Evolutionary conservation across 2,329 filamentous ascomycete species (phyloP).

Genomic region (Aspergillus awamori): DNA sequence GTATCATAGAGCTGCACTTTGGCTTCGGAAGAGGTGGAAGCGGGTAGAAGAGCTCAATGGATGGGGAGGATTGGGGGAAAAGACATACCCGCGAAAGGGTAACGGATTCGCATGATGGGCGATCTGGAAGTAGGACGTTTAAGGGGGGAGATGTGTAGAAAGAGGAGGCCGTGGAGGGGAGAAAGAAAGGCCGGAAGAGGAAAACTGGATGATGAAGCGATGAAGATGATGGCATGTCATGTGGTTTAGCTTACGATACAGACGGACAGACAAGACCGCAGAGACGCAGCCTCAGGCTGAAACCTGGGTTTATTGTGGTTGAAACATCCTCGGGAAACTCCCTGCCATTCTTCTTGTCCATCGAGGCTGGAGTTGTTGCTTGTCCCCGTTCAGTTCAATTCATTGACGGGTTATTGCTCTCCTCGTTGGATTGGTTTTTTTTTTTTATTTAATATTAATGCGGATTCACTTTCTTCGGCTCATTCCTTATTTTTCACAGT

Average conservation of each 20-base stretch:
- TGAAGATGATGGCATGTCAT: neutral
- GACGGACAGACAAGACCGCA: neutral
- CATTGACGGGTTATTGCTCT: too few species aligned
- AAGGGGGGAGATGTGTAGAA: conserved; percentile 17
- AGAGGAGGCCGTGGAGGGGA: neutral
- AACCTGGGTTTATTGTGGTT: too few species aligned
- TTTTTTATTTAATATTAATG: too few species aligned
- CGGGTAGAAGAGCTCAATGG: neutral
- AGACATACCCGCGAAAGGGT: conserved; percentile 80
- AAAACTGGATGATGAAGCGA: neutral
- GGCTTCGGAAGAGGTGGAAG: neutral
- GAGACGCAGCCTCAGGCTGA: neutral
- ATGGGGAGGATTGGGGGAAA: conserved; percentile 3
- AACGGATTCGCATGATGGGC: conserved; percentile 74
- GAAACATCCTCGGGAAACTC: too few species aligned
- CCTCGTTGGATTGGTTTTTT: too few species aligned
- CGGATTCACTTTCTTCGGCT: too few species aligned
- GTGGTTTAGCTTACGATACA: neutral
- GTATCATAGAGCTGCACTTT: neutral
- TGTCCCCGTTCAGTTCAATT: neutral
- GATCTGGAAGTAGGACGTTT: conserved; percentile 11
- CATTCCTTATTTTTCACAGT: neutral
- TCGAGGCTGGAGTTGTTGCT: neutral
- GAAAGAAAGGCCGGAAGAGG: neutral
- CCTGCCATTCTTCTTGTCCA: neutral